Evolutionary conservation across 2,329 filamentous ascomycete species (phyloP).

Genomic region (Pleurostoma richardsiae): DNA sequence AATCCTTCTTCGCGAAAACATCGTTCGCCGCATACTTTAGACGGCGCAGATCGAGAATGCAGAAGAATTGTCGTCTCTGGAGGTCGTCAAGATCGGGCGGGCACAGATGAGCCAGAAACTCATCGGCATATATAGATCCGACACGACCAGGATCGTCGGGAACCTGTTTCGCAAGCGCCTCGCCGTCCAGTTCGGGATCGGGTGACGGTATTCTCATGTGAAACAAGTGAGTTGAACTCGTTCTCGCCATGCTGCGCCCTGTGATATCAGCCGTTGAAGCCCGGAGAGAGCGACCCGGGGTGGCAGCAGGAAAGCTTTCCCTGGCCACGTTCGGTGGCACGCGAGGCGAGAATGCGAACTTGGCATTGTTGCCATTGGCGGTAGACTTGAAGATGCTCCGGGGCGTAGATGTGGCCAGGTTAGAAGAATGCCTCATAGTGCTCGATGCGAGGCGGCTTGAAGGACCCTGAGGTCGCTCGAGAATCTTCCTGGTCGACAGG

Average conservation of each 20-base stretch:
- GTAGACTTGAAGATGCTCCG: slow-evolving; percentile 26
- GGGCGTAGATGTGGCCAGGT: slow-evolving; percentile 17
- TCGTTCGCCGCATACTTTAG: slow-evolving; percentile 58
- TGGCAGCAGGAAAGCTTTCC: slow-evolving; percentile 41
- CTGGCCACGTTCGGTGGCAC: slow-evolving; percentile 38
- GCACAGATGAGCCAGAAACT: slow-evolving; percentile 52
- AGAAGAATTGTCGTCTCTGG: slow-evolving; percentile 58
- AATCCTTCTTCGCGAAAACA: slow-evolving; percentile 55
- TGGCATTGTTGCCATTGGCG: slow-evolving; percentile 17
- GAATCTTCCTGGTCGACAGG: slow-evolving; percentile 26
- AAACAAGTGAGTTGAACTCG: slow-evolving; percentile 47
- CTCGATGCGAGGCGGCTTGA: slow-evolving; percentile 18
- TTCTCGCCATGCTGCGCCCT: slow-evolving; percentile 43
- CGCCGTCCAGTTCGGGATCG: slow-evolving; percentile 50
- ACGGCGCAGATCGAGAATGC: slow-evolving; percentile 55
- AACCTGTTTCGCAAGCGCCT: slow-evolving; percentile 46
- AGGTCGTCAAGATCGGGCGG: slow-evolving; percentile 53
- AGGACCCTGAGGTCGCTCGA: slow-evolving; percentile 24
- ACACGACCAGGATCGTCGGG: slow-evolving; percentile 46
- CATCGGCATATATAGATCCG: slow-evolving; percentile 54
- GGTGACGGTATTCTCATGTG: slow-evolving; percentile 55
- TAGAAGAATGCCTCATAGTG: slow-evolving; percentile 9
- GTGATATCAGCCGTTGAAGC: slow-evolving; percentile 41
- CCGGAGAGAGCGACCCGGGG: slow-evolving; percentile 36
- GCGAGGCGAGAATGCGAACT: slow-evolving; percentile 37